Percentiles rank a stretch among this genome's conserved stretches.
phyloP scores from a whole-genome alignment of 495 filamentous ascomycete species.

The Apodospora peruviana region DNA sequence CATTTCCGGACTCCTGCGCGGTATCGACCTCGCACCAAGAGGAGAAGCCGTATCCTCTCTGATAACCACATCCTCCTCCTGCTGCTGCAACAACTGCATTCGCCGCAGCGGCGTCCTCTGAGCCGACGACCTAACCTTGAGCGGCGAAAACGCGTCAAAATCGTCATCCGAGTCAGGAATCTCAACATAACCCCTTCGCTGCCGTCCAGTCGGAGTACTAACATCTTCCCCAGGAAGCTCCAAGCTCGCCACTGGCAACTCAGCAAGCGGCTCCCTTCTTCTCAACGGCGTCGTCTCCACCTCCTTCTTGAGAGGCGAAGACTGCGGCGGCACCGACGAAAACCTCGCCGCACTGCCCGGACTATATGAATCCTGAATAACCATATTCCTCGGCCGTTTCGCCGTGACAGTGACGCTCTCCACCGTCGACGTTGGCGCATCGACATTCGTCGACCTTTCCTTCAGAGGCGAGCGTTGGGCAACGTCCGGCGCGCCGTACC shows the following conservation, averaged over 20 bases:
- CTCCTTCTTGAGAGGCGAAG: neutral
- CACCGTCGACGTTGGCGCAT: conserved; percentile 18
- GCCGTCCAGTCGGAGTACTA: neutral
- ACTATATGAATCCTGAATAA: conserved; percentile 37
- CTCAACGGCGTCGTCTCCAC: neutral
- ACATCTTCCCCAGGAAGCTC: conserved; percentile 7
- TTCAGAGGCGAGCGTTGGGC: conserved; percentile 31
- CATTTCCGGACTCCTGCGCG: no score
- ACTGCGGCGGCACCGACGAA: conserved; percentile 4
- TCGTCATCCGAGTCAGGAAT: conserved; percentile 42
- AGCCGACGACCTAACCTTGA: conserved; percentile 19
- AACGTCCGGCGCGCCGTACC: conserved; percentile 15
- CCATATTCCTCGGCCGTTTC: conserved; percentile 23
- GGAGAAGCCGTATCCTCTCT: no score
- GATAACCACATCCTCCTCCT: neutral
- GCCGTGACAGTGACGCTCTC: conserved; percentile 19
- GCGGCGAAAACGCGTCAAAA: no score
- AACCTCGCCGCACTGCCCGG: conserved; percentile 21
- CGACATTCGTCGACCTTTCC: conserved; percentile 32
- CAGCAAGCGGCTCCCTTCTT: conserved; percentile 17
- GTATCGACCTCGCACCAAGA: no score
- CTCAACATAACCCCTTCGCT: conserved; percentile 16
- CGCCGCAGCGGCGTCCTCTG: conserved; percentile 2
- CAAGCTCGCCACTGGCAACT: conserved; percentile 16
- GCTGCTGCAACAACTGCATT: neutral